Evolutionary conservation across 208 protist species (phyloP), one percentile per base, ranked within the genome.

Genomic region (Porcisia deanei): DNA sequence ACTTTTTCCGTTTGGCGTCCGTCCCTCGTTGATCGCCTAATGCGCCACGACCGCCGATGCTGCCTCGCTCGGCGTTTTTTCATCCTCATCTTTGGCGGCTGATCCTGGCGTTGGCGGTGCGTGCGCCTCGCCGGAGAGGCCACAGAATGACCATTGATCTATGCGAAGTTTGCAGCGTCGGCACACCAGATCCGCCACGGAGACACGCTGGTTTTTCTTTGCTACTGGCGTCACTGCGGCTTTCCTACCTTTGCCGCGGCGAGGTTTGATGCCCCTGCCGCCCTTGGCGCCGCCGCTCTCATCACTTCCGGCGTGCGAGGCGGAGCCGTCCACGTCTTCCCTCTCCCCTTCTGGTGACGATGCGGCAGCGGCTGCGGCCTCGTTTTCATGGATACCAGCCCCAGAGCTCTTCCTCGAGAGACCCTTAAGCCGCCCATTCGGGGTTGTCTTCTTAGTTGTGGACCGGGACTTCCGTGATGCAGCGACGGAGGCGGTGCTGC

Each of bases 61-160:
- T 71, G 30, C 47, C 47, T 57, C 66, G 12, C 39, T 53, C 9
- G 72, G 54, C 16, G 45, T 0, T 20, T 41, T 22, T 9, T 47
- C 49, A 18, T n/a, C 58, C n/a, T 25, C 20, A n/a, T 72, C 53
- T 18, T 39, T 59, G 16, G 16, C 53, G 18, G 18, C 68, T 20
- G 47, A 37, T 41, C 7, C 5, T 8, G 68, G 53, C 43, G 30
- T 72, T n/a, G 41, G 71, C 39, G 78, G 20, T 1, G 81, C 77
- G 71, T 94, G 86, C n/a, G 75, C 60, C 16, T 89, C 83, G 49
- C 86, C 89, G 7, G 85, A 83, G 14, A 93, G 41, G 18, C 88
- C 88, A 61, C 88, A 93, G 77, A 85, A 93, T 0, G 81, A 80
- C 88, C 88, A 93, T 30, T 93, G 80, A n/a, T 80, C 66, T 73